phyloP scores from a whole-genome alignment of 2,329 filamentous ascomycete genomes.

The Talaromyces rugulosus region DNA sequence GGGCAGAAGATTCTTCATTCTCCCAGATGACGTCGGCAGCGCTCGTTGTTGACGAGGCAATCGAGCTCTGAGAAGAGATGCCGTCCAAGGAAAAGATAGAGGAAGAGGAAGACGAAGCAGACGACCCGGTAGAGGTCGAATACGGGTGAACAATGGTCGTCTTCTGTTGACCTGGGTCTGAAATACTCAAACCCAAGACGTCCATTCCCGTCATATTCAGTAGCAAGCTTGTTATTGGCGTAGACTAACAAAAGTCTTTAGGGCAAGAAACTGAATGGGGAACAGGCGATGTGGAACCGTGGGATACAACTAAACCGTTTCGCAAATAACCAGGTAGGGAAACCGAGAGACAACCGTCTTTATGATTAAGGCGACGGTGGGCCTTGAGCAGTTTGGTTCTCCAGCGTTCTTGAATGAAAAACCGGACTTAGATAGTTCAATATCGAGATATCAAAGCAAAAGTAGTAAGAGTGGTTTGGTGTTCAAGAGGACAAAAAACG shows the following conservation, averaged over 20 bases:
- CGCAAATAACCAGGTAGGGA: constrained; percentile 28
- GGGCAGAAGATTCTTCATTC: constrained; percentile 30
- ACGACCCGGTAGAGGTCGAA: constrained; percentile 66
- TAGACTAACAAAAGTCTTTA: not conserved
- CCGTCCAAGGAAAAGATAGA: constrained; percentile 72
- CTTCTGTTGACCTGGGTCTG: constrained; percentile 35
- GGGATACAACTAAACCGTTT: constrained; percentile 26
- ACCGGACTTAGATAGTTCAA: not conserved
- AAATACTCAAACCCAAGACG: constrained; percentile 38
- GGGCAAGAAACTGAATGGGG: constrained; percentile 13
- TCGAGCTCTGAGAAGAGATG: constrained; percentile 63
- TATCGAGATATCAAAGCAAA: not conserved
- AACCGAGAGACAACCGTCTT: constrained; percentile 29
- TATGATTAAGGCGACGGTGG: constrained; percentile 28
- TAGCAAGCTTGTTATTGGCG: constrained; percentile 16
- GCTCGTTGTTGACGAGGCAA: constrained; percentile 61
- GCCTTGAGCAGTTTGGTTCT: constrained; percentile 22
- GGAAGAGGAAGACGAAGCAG: constrained; percentile 69
- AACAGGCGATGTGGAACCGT: constrained; percentile 17
- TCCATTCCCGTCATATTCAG: constrained; percentile 42
- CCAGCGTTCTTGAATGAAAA: constrained; percentile 20
- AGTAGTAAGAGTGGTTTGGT: not conserved
- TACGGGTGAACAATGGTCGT: constrained; percentile 53
- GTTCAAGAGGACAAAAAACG: not conserved
- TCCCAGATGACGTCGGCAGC: constrained; percentile 53